These are phyloP conservation scores for Begonia fuchsioides DNA, from an alignment of 306 rosid genomes.

Conservation along the genomic window DNA sequence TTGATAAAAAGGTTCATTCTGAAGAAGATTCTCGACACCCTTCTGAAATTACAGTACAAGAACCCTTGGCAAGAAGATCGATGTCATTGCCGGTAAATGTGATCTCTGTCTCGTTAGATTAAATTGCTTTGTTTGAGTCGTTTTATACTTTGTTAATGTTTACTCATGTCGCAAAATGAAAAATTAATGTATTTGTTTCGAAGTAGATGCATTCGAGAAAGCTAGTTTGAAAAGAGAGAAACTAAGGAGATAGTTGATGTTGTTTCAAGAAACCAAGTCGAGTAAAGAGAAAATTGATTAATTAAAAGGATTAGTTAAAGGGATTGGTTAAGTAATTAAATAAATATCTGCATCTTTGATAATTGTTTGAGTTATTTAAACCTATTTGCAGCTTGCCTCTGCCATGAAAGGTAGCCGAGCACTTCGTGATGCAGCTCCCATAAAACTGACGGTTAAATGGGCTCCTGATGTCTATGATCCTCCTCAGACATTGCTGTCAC, in stretches of 20 bases:
- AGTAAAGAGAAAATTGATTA: too few species aligned
- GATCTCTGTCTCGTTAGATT: not conserved
- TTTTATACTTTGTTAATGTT: too few species aligned
- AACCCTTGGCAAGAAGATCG: slow-evolving; percentile 21
- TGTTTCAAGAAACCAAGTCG: too few species aligned
- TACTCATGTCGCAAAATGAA: too few species aligned
- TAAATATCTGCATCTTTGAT: too few species aligned
- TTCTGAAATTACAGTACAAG: slow-evolving; percentile 17
- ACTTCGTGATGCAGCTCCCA: slow-evolving; percentile 18
- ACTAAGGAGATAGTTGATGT: too few species aligned
- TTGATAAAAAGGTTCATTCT: slow-evolving; percentile 16
- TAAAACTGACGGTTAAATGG: slow-evolving; percentile 52
- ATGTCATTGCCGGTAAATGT: slow-evolving; percentile 37
- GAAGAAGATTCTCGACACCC: slow-evolving; percentile 20
- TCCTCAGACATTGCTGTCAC: slow-evolving; percentile 33
- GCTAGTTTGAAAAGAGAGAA: slow-evolving; percentile 51
- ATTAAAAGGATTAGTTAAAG: too few species aligned
- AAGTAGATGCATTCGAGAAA: too few species aligned
- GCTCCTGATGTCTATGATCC: slow-evolving; percentile 91
- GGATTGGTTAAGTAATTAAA: too few species aligned
- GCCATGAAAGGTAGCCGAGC: slow-evolving; percentile 80
- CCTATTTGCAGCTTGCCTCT: slow-evolving; percentile 44
- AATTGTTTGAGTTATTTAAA: slow-evolving; percentile 13
- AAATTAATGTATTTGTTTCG: too few species aligned
- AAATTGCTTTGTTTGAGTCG: not conserved